Evolutionary conservation across 331 rosid genomes (phyloP).

Genomic region (Quercus lobata): DNA sequence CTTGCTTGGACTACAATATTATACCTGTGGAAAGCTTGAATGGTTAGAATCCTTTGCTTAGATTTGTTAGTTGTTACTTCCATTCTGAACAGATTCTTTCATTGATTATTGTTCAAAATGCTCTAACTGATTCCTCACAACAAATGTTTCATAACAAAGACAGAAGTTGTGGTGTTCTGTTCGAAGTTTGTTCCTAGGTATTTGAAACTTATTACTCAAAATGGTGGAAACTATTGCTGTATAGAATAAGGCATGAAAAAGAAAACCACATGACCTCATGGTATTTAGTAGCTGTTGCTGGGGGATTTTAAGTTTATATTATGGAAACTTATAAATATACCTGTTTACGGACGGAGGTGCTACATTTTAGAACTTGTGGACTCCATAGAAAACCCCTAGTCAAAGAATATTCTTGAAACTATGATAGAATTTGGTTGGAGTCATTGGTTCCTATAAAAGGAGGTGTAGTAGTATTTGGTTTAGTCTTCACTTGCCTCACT

Average conservation of each 20-base stretch:
- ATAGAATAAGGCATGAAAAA: not conserved
- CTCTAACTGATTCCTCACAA: not conserved
- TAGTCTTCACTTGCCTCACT: not conserved
- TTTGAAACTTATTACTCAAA: not conserved
- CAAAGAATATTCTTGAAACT: not conserved
- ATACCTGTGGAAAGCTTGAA: slow-evolving; percentile 90
- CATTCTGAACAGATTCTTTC: not conserved
- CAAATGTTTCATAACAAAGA: not conserved
- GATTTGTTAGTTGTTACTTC: not conserved
- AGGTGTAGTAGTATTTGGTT: not conserved
- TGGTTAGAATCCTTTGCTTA: slow-evolving; percentile 52
- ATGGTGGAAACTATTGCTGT: not conserved
- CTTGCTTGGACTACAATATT: slow-evolving; percentile 83
- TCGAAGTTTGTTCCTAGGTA: not conserved
- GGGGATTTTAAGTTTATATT: not conserved
- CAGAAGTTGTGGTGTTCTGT: not conserved
- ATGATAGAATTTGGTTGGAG: not conserved
- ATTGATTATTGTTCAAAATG: not conserved
- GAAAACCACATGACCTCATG: not conserved
- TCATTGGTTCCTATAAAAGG: not conserved
- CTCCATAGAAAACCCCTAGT: not conserved
- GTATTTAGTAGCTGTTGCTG: not conserved
- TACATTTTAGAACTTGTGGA: not conserved
- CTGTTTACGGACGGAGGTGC: not conserved
- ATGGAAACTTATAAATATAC: not conserved